Conservation (phyloP, 352 stramenopile species). For the Pythium chondricola region DNA sequence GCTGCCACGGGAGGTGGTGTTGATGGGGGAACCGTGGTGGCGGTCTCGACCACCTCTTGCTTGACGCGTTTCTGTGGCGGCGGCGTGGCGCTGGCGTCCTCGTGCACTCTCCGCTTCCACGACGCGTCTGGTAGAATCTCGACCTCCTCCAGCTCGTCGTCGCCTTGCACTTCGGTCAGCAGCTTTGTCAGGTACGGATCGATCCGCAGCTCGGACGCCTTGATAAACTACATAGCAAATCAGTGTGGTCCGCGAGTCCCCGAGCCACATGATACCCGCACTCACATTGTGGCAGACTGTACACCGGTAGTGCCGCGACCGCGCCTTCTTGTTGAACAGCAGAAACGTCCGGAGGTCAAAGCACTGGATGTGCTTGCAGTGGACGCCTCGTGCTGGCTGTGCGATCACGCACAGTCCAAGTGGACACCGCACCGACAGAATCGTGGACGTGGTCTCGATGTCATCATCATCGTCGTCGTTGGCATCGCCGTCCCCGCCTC, state of each 20-base stretch:
- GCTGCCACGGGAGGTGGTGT: neutral
- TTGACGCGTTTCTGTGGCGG: constrained; percentile 53
- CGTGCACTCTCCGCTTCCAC: constrained; percentile 60
- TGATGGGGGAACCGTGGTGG: neutral
- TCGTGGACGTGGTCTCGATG: constrained; percentile 78
- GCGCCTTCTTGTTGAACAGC: constrained; percentile 83
- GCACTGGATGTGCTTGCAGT: constrained; percentile 94
- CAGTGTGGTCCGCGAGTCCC: neutral
- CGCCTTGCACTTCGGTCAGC: constrained; percentile 69
- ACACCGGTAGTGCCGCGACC: constrained; percentile 87
- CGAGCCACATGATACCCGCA: neutral
- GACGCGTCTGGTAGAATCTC: constrained; percentile 84
- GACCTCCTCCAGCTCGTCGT: constrained; percentile 87
- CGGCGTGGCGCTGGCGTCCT: constrained; percentile 31
- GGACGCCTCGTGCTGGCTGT: constrained; percentile 78
- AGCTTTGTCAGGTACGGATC: constrained; percentile 89
- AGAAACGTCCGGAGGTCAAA: constrained; percentile 94
- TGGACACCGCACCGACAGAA: constrained; percentile 87
- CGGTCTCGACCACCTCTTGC: constrained; percentile 23
- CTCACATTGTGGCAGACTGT: constrained; percentile 86
- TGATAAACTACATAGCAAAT: constrained; percentile 80
- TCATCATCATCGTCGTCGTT: constrained; percentile 80
- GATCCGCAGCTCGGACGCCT: constrained; percentile 80
- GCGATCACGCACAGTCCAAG: constrained; percentile 85
- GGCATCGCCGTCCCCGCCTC: too few relatives aligned